Percentiles rank a stretch among this genome's conserved stretches.
Conservation (phyloP, 108 stramenopile species). For the Cylindrotheca closterium region DNA sequence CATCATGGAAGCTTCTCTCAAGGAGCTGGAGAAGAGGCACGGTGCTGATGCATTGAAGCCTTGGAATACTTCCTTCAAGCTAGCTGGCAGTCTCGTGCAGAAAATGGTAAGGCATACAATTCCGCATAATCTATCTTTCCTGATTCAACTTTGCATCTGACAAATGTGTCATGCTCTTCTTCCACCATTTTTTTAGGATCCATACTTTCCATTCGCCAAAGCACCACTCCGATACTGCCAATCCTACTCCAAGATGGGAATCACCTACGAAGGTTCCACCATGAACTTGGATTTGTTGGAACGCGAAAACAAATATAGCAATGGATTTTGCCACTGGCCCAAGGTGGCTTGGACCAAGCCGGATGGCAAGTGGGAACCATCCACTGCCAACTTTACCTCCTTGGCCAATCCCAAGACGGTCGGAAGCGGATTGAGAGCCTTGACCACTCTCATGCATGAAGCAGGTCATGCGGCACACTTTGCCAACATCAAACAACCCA, state of each 20-base stretch:
- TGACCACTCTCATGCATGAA: conserved; percentile 71
- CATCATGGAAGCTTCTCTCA: conserved; percentile 49
- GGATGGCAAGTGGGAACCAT: conserved; percentile 53
- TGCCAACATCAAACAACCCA: conserved; percentile 60
- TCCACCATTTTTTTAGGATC: conserved; percentile 28
- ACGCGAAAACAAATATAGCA: conserved; percentile 61
- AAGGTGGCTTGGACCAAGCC: conserved; percentile 58
- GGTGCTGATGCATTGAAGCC: conserved; percentile 55
- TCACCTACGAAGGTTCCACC: conserved; percentile 56
- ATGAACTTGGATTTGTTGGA: conserved; percentile 73
- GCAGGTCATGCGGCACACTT: conserved; percentile 81
- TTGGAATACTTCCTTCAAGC: conserved; percentile 58
- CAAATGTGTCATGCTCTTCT: background rate
- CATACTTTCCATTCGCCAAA: conserved; percentile 74
- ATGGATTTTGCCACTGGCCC: conserved; percentile 84
- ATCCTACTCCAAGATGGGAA: conserved; percentile 64
- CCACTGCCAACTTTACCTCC: conserved; percentile 61
- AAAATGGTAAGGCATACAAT: conserved; percentile 40
- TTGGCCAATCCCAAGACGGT: conserved; percentile 61
- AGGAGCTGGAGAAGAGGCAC: conserved; percentile 42
- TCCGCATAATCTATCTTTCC: background rate
- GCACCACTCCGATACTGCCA: conserved; percentile 51
- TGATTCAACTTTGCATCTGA: background rate
- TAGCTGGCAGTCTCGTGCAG: conserved; percentile 61
- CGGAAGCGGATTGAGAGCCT: conserved; percentile 56